These are phyloP conservation scores for Atalantia buxifolia DNA, from an alignment of 345 rosid genomes.

Conservation along the genomic window DNA sequence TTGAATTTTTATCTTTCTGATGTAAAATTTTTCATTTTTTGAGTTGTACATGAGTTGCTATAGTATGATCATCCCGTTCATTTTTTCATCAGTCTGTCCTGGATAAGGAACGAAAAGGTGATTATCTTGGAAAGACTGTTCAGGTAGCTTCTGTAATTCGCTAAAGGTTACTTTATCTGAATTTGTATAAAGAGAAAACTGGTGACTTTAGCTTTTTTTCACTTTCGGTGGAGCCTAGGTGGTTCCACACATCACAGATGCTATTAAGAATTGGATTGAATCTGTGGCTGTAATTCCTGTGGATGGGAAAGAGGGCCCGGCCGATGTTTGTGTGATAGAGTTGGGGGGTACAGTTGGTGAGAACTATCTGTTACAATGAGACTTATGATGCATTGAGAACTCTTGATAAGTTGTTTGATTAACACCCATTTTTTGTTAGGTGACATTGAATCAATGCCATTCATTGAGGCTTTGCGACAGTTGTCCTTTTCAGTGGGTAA, in stretches of 20 bases:
- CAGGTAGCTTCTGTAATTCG: slow-evolving; percentile 44
- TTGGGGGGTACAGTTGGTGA: slow-evolving; percentile 98
- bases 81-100: slow-evolving; percentile 65
- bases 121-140: slow-evolving; percentile 91
- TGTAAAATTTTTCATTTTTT: background rate
- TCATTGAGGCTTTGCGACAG: slow-evolving; percentile 94
- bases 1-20: slow-evolving; percentile 4
- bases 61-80: background rate
- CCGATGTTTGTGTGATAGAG: slow-evolving; percentile 96
- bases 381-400: background rate
- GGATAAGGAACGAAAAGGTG: slow-evolving; percentile 83
- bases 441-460: slow-evolving; percentile 98
- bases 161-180: background rate
- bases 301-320: slow-evolving; percentile 85
- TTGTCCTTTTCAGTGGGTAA: slow-evolving; percentile 91
- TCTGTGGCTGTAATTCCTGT: slow-evolving; percentile 73
- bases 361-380: slow-evolving; percentile 20
- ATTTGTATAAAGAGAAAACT: background rate
- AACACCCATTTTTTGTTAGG: slow-evolving; percentile 36
- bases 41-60: slow-evolving; percentile 6
- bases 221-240: slow-evolving; percentile 43
- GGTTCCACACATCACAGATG: slow-evolving; percentile 96
- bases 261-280: slow-evolving; percentile 87
- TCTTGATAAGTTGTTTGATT: slow-evolving; percentile 14
- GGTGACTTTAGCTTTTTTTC: background rate